Evolutionary conservation across 768 basidiomycete genomes (phyloP).

Genomic region (Galerina marginata): DNA sequence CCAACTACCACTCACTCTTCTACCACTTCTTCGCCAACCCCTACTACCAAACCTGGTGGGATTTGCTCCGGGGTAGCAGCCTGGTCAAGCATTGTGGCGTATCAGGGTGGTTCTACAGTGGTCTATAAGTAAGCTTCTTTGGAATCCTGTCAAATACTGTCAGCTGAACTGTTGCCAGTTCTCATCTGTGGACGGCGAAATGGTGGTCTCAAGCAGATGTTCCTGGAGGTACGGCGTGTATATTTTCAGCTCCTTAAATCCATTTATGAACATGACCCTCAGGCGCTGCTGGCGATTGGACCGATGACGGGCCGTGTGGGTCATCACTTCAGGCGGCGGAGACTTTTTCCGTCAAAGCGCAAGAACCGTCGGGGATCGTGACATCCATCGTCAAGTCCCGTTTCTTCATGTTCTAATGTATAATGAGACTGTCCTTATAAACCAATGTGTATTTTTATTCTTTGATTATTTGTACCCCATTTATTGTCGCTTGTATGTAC

Average conservation of each 20-base stretch:
- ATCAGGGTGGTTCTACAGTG: constrained; percentile 57
- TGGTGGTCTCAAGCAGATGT: constrained; percentile 68
- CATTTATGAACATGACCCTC: constrained; percentile 10
- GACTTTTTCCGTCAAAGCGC: constrained; percentile 17
- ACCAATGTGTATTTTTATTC: constrained; percentile 13
- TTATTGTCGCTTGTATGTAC: too few species aligned
- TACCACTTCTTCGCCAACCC: constrained; percentile 22
- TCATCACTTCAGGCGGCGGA: constrained; percentile 26
- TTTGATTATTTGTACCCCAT: neutral
- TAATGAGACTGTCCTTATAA: neutral
- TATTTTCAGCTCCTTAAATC: neutral
- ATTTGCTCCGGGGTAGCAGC: constrained; percentile 54
- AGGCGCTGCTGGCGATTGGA: constrained; percentile 61
- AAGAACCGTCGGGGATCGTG: constrained; percentile 4
- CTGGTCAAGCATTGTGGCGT: constrained; percentile 54
- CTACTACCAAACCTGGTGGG: constrained; percentile 38
- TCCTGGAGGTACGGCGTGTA: constrained; percentile 49
- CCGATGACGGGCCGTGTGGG: constrained; percentile 59
- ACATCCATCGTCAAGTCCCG: constrained; percentile 20
- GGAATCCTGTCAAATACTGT: constrained; percentile 3
- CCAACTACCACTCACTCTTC: constrained; percentile 9
- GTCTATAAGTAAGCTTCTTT: constrained; percentile 50
- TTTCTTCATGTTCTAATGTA: constrained; percentile 31
- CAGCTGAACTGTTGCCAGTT: constrained; percentile 28
- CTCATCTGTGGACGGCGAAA: constrained; percentile 52